phyloP scores from a whole-genome alignment of 2,329 filamentous ascomycete species.

The Cryphonectria parasitica region DNA sequence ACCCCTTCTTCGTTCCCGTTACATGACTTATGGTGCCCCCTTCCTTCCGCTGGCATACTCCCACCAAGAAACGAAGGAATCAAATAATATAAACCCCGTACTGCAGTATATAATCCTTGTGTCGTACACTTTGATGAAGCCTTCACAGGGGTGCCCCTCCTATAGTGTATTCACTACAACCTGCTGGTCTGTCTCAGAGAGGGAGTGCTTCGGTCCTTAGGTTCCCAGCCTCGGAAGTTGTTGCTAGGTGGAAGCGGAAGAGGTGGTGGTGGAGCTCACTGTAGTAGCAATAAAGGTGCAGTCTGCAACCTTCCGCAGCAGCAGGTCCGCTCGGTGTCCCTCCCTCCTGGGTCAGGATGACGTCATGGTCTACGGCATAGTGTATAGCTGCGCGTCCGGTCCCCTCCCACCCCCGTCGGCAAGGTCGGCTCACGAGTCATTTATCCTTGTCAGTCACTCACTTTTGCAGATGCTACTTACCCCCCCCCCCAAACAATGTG shows the following conservation, averaged over 20 bases:
- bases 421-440: slow-evolving; percentile 13
- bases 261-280: background rate
- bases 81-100: too few species aligned
- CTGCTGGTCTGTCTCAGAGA: background rate
- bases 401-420: background rate
- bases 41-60: too few species aligned
- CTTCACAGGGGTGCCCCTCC: background rate
- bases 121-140: background rate
- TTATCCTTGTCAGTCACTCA: background rate
- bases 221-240: background rate
- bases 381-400: background rate
- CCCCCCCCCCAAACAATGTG: too few species aligned
- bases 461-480: background rate
- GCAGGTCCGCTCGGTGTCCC: background rate
- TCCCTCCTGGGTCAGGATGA: slow-evolving; percentile 7
- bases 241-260: background rate
- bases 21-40: background rate
- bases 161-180: background rate
- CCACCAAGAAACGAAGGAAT: too few species aligned
- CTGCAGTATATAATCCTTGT: background rate
- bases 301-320: background rate
- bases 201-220: background rate
- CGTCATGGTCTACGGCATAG: background rate
- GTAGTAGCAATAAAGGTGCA: background rate
- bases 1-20: background rate